Evolutionary conservation across 1,284 basidiomycete species (phyloP).

Genomic region (Pyrrhoderma lamaoense): DNA sequence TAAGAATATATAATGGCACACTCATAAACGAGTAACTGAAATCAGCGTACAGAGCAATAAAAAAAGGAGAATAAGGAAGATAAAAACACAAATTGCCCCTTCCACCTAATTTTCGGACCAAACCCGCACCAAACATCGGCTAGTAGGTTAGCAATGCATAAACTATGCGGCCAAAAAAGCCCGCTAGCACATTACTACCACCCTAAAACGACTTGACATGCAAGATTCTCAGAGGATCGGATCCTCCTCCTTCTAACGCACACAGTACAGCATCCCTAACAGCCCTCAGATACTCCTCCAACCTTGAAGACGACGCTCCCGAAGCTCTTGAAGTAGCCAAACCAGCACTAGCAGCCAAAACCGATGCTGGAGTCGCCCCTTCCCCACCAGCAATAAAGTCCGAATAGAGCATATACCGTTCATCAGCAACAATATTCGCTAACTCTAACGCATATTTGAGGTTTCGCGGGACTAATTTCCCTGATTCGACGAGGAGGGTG

Average conservation of each 20-base stretch:
- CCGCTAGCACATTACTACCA: too few relatives aligned
- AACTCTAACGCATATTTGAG: constrained; percentile 74
- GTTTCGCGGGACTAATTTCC: constrained; percentile 64
- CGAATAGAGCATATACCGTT: constrained; percentile 75
- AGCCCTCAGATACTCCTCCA: constrained; percentile 67
- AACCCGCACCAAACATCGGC: too few relatives aligned
- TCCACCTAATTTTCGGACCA: too few relatives aligned
- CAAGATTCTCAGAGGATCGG: constrained; percentile 7
- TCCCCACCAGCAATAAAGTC: constrained; percentile 10
- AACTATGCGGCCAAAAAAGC: too few relatives aligned
- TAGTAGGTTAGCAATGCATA: too few relatives aligned
- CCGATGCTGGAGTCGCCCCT: constrained; percentile 11
- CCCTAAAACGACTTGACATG: too few relatives aligned
- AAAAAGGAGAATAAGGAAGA: too few relatives aligned
- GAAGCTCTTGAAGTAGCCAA: background rate
- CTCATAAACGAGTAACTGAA: too few relatives aligned
- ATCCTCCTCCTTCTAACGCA: constrained; percentile 61
- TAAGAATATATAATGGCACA: too few relatives aligned
- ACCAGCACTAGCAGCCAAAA: background rate
- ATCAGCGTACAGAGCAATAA: too few relatives aligned
- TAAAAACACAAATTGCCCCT: too few relatives aligned
- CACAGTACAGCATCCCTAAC: constrained; percentile 65
- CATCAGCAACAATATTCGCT: constrained; percentile 83
- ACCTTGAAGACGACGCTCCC: constrained; percentile 29
- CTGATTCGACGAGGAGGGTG: constrained; percentile 60